Conservation (phyloP, 2,329 filamentous ascomycete species). For the Talaromyces pinophilus region DNA sequence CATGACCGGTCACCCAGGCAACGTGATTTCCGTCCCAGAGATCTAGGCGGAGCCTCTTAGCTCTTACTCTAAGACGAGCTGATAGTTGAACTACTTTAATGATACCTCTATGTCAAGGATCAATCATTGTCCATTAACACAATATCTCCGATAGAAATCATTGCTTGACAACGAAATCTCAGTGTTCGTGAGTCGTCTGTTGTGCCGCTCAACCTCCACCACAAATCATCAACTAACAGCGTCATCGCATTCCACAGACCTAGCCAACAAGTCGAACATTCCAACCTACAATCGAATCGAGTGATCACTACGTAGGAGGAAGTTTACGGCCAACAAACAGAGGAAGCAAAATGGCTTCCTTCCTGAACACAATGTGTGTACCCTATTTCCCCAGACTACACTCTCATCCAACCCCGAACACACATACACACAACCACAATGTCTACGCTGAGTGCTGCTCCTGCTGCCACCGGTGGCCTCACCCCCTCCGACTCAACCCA, state of each 20-base stretch:
- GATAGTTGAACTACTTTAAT: not conserved
- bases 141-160: not conserved
- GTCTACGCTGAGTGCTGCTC: not conserved
- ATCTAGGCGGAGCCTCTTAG: conserved; percentile 8
- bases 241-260: conserved; percentile 16
- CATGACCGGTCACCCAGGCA: conserved; percentile 21
- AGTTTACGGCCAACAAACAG: not conserved
- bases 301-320: not conserved
- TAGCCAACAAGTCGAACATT: conserved; percentile 9
- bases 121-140: not conserved
- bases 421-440: conserved; percentile 21
- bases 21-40: conserved; percentile 7
- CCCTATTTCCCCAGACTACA: conserved; percentile 34
- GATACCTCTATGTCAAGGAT: not conserved
- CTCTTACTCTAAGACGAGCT: not conserved
- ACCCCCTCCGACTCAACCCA: conserved; percentile 34
- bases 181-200: not conserved
- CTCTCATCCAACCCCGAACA: conserved; percentile 20
- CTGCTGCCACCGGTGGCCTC: conserved; percentile 14
- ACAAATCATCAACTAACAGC: conserved; percentile 4
- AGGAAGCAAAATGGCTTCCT: conserved; percentile 63
- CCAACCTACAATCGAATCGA: conserved; percentile 5
- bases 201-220: not conserved
- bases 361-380: conserved; percentile 80
- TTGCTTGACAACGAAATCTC: not conserved